A percentile compares a stretch with the other conserved stretches of the same genome.
phyloP scores from a whole-genome alignment of 441 rosid species.

The Arabidopsis lyrata region DNA sequence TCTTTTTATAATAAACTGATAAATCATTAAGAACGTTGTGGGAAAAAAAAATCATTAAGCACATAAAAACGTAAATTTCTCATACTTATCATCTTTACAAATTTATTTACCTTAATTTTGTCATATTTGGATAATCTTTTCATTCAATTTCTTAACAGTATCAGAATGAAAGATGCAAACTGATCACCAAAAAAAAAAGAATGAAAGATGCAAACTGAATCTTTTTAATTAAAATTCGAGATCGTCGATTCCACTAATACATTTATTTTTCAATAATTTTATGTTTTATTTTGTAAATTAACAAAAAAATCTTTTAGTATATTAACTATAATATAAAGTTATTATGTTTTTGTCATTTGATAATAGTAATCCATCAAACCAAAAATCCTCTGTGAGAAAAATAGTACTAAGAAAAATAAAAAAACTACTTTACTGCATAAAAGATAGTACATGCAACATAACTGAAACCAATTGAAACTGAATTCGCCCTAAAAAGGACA shows the following conservation, averaged over 20 bases:
- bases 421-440: not conserved
- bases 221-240: not conserved
- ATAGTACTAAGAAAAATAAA: not conserved
- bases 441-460: not conserved
- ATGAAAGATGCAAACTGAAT: not conserved
- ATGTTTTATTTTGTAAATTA: too few species aligned
- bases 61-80: not conserved
- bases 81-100: constrained; percentile 12
- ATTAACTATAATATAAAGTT: too few species aligned
- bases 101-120: not conserved
- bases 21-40: not conserved
- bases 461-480: not conserved
- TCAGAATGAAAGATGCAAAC: not conserved
- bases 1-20: not conserved
- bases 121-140: not conserved
- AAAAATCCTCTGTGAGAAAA: not conserved
- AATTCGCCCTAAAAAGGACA: constrained; percentile 1
- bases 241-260: not conserved
- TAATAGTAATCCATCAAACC: not conserved
- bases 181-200: too few species aligned
- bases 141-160: not conserved
- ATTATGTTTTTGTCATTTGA: too few species aligned
- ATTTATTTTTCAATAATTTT: too few species aligned
- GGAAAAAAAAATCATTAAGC: not conserved
- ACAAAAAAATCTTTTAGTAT: too few species aligned